Percentiles rank a stretch among this genome's conserved stretches.
Conservation (phyloP, 345 rosid genomes). For the Capsella bursapastoris region DNA sequence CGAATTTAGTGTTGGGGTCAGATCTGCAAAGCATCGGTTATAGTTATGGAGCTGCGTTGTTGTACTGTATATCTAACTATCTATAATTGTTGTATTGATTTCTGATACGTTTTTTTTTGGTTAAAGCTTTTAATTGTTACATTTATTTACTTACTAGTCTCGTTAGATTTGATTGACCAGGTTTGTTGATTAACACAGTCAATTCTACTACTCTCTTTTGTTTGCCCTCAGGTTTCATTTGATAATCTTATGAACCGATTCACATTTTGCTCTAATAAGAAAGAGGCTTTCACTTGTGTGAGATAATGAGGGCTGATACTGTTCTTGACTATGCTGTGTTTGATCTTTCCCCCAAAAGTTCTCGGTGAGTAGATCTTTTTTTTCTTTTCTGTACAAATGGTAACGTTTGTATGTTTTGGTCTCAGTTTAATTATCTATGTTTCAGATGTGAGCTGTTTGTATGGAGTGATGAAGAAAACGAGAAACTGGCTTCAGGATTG, state of each 20-base stretch:
- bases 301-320: conserved; percentile 64
- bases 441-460: conserved; percentile 69
- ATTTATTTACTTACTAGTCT: conserved; percentile 13
- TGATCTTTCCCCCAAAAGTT: conserved; percentile 75
- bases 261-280: conserved; percentile 16
- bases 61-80: neutral
- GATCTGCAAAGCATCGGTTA: conserved; percentile 37
- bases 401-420: neutral
- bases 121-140: conserved; percentile 12
- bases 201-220: neutral
- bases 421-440: conserved; percentile 8
- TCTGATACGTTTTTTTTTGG: neutral
- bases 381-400: neutral
- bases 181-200: neutral
- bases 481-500: conserved; percentile 86
- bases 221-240: conserved; percentile 22
- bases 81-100: conserved; percentile 12
- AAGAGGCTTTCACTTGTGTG: conserved; percentile 17
- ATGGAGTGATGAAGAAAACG: conserved; percentile 70
- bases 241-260: neutral
- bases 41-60: conserved; percentile 6
- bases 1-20: conserved; percentile 20
- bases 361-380: conserved; percentile 55
- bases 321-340: conserved; percentile 80
- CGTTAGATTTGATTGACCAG: conserved; percentile 2